Base-by-base conservation (phyloP, 305 asterid species). In the Fraxinus paxiana region DNA sequence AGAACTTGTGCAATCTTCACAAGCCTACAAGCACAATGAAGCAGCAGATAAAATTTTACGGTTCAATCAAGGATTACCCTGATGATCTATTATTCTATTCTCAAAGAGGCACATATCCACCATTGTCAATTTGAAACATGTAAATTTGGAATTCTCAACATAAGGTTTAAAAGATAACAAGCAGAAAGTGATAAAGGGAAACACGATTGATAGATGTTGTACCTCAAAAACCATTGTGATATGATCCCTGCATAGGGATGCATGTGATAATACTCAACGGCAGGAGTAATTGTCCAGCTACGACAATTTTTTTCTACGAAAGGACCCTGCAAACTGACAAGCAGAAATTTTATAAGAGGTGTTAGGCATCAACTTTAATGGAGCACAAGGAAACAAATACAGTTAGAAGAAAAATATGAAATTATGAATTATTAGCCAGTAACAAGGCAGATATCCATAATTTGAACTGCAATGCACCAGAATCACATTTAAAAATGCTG, bases 241-340 rank as follows among this genome's bases (percentile, higher is more conserved):
- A 92, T 79, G 83, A 88, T 72, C 75, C 28, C 84, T 73, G 80
- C 79, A 83, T 91, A 92, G 82, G 97, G 94, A 82, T 89, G 89
- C 91, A 91, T 41, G 56, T 89, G 87, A 80, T 82, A 79, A 82
- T 81, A 86, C 84, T 79, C 87, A 34, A 90, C 85, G 15, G 81
- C 75, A 17, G 76, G 77, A 37, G 91, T 84, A 22, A 83, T 35
- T n/a, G 17, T 34, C 95, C 94, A 92, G 79, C 70, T 61, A 75
- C 81, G 73, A 1, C 5, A 26, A 31, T 1, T 56, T 78, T 81
- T 87, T 79, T 83, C 83, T 18, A 84, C 85, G 75, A 92, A 77
- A 56, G 95, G 95, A 72, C 91, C 94, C 83, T 84, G 88, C 88
- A 91, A 86, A 74, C 97, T 92, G 86, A 81, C 70, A 80, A 79